Base-by-base conservation (phyloP, 202 grass and related monocot species). In the Digitaria exilis region DNA sequence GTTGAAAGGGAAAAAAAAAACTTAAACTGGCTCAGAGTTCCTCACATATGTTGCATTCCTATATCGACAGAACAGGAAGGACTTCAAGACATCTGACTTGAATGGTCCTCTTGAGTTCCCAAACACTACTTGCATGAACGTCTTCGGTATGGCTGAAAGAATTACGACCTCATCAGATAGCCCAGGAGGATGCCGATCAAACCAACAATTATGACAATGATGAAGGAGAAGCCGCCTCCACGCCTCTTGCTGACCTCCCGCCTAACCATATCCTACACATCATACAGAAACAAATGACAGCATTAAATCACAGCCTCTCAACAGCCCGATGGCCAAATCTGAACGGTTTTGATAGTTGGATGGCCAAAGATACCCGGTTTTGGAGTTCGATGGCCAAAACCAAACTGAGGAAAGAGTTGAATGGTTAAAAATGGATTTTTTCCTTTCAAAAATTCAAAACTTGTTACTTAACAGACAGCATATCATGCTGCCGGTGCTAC, bases 151-250 rank as follows among this genome's bases (percentile, higher is more conserved):
- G n/a, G 41, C 78, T 28, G 67, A 78, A 93, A 85, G 80, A 82
- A 87, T 90, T 84, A 94, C 62, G 89, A 86, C 74, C 90, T 95
- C 73, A 95, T 75, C 77, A 95, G 59, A 85, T 95, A 98, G 51
- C 96, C 96, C 25, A 95, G 58, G 70, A 98, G 85, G 58, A 89
- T 86, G 52, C 91, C 91, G 8, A 98, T 82, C 87, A 98, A 84
- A 65, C 85, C 93, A 48, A 98, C 88, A 84, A 93, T 75, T 60
- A 93, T 46, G 72, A 95, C 83, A 66, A 90, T 61, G 70, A 93
- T 46, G 64, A 91, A 82, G 63, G 96, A 95, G 84, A 95, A 98
- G 34, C 91, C 91, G 30, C 90, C 84, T 56, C 85, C 80, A 16
- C 78, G 85, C 69, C 77, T 86, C 84, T 88, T 93, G 76, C 90